Evolutionary conservation across 306 rosid genomes (phyloP), one percentile per base, ranked within the genome.

Genomic region (Ochetophila trinervis): DNA sequence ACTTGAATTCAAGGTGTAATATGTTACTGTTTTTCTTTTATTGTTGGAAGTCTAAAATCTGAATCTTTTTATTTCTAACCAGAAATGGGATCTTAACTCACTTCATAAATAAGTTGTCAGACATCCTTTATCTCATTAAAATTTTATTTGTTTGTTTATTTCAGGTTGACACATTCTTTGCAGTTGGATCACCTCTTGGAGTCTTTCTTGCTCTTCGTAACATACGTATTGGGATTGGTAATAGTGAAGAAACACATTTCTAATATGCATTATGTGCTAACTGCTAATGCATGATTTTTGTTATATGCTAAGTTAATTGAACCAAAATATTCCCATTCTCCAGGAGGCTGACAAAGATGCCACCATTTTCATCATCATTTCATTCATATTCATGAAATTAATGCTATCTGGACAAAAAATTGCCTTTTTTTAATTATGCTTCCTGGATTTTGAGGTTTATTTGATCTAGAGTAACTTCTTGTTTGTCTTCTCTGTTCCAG

Each of bases 101-200:
- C 59, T 84, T 65, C 16, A 51, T 59, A 32, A 5, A 18, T 47
- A 50, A 40, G 60, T 60, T 71, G 62, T 44, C 20, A 49, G 50
- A 30, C 47, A 21, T 32, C 55, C 11, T 57, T 56, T 75, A 22
- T 55, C 59, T 67, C 48, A 57, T 74, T 59, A 67, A 69, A 22
- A 30, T 52, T 72, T 44, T 68, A 57, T 66, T 70, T 55, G 65
- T 53, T 61, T 27, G 32, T 27, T 27, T 34, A 66, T 74, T 60
- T 54, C 83, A 93, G 99, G 99, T 94, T 54, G 99, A 94, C 77
- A 94, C 97, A 64, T 94, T 90, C 82, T 94, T 79, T 75, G 97
- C 96, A n/a, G 97, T 90, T 83, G 99, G 99, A 70, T 94, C 99
- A 18, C 97, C 99, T 65, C 95, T 94, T 30, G 97, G 99, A 69